Base-by-base conservation (phyloP, 805 yeast species). In the Wickerhamiella sergipiensis region DNA sequence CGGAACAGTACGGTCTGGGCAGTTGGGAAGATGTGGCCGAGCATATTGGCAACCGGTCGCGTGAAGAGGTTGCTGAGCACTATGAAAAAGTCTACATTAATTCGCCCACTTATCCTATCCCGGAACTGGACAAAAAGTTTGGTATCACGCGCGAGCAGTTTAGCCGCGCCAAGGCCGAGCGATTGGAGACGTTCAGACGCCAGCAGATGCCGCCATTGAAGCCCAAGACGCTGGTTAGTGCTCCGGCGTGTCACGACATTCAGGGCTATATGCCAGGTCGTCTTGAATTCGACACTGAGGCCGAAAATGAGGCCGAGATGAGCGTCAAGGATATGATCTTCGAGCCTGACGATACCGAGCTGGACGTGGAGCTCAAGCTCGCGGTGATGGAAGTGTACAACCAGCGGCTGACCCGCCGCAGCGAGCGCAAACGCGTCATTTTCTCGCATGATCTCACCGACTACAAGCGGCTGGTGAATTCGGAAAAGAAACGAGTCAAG, bases 251-350 rank as follows among this genome's bases (percentile, higher is more conserved):
- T 69, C 97, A 94, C 62, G 97, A 94, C 61, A 79, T 92, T 54
- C 97, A 92, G 65, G 97, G 96, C 2, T 92, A 81, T 64, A 92
- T 92, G 99, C 99, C 99, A 40, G 99, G 97, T 43, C 79, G 99
- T 61, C 71, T 92, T 54, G 99, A 92, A 66, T 92, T 92, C 65
- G 99, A 92, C 61, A 86, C 83, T 53, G 99, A 92, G 65, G 88
- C 85, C 40, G 98, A 92, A 64, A 92, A 92, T 61, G 99, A 92
- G 51, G 97, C 98, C 0, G 99, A 92, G 67, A 74, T 83, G 51
- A 81, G 92, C 0, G 86, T 92, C 18, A 92, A 92, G 63, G 98
- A 92, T 64, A 86, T 92, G 95, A 77, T 83, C 1, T 92, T 94
- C 62, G 97, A 92, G 60, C 85, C 90, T 0, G 97, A 90, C 56